Conservation (phyloP, 306 rosid genomes). For the Trifolium dubium region DNA sequence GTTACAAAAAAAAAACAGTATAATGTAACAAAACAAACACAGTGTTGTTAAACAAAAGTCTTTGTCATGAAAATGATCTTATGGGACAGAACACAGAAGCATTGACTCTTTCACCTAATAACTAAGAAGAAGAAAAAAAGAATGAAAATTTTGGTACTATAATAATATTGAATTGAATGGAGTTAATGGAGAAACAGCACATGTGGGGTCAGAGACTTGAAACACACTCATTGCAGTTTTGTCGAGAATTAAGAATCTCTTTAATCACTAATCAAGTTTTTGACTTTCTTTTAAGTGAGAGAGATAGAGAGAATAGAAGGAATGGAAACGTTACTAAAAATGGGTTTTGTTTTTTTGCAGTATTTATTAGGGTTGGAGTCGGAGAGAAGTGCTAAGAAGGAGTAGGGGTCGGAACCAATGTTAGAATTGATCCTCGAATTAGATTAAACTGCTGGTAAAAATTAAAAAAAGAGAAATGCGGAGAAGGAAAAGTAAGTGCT, state of each 20-base stretch:
- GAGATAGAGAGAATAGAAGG: background rate
- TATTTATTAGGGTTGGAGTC: too few species aligned
- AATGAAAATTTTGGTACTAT: too few species aligned
- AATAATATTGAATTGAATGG: too few species aligned
- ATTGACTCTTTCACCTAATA: too few species aligned
- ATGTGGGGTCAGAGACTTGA: conserved; percentile 72
- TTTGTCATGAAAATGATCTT: background rate
- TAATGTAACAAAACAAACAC: conserved; percentile 17
- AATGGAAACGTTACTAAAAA: background rate
- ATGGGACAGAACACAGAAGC: background rate
- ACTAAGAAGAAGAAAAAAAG: too few species aligned
- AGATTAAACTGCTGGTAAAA: too few species aligned
- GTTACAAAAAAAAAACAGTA: conserved; percentile 39
- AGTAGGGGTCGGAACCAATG: too few species aligned
- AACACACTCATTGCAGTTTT: conserved; percentile 82
- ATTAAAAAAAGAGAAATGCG: too few species aligned
- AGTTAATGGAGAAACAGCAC: background rate
- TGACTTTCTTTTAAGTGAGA: conserved; percentile 23
- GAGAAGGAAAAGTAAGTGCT: too few species aligned
- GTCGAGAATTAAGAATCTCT: conserved; percentile 55
- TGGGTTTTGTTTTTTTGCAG: too few species aligned
- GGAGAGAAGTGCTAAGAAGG: too few species aligned
- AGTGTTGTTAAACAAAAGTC: background rate
- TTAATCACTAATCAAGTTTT: conserved; percentile 27
- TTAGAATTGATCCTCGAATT: too few species aligned